Base-by-base conservation (phyloP, 2,329 filamentous ascomycete species). In the Aspergillus luchuensis region DNA sequence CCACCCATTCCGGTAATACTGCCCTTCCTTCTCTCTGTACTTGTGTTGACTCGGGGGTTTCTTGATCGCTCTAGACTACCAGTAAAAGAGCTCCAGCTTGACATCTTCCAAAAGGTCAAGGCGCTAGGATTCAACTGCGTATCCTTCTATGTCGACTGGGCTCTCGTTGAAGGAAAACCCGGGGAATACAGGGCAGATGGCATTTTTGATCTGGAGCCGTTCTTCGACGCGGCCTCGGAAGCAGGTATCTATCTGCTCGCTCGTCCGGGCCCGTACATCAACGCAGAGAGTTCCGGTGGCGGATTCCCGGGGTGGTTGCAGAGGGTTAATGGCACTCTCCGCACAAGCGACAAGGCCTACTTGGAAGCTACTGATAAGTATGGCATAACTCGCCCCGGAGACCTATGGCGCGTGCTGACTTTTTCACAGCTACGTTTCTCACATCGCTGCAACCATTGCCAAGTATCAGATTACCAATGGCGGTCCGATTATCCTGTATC, bases 271-370 rank as follows among this genome's bases (percentile, higher is more conserved):
- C 89, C 89, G 0, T 92, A 92, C 54, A 91, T 93, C 78, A 92
- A 94, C 69, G 91, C 90, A 0, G 91, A 95, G 72, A 85, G 81
- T 0, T 87, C 85, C 5, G 91, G 90, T 0, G 91, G 91, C 57
- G 91, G 91, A 0, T 93, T 91, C 62, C 91, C 91, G 0, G 91
- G 91, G 1, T 95, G 91, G 91, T 72, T 93, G 13, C 87, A 90
- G 71, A 82, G 89, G 11, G 78, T 89, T n/a, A 83, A 85, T 52
- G 90, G 84, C 0, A 82, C 80, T 0, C 75, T 92, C 56, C 82
- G 91, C 61, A 91, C 89, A 0, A 79, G 80, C 51, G 85, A 86
- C 23, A 76, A 82, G 0, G 85, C 82, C 4, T 94, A 85, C 65
- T 76, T 92, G 5, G 78, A 84, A 23, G 84, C 90, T 0, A 92